A percentile compares a stretch with the other conserved stretches of the same genome.
Conservation (phyloP, 1,284 basidiomycete genomes). For the Marasmius fiardii region DNA sequence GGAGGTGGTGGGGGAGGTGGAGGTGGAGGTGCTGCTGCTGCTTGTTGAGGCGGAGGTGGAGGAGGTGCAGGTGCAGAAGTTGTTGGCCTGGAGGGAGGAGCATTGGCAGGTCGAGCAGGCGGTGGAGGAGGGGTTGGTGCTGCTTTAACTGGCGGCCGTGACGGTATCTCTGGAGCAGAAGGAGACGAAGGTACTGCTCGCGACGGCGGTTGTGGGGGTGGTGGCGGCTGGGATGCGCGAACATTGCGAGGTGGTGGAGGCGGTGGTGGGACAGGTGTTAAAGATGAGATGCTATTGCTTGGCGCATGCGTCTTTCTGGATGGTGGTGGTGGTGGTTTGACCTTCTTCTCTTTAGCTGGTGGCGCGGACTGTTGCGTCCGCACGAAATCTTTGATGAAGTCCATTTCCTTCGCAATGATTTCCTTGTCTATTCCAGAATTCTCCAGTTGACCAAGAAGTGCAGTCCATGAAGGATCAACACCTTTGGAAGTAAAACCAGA, state of each 20-base stretch:
- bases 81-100: conserved; percentile 28
- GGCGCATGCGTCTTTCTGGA: conserved; percentile 30
- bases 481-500: conserved; percentile 84
- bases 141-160: conserved; percentile 23
- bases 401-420: conserved; percentile 74
- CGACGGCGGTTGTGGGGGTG: conserved; percentile 24
- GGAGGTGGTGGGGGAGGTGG: conserved; percentile 32
- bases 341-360: conserved; percentile 31
- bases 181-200: conserved; percentile 16
- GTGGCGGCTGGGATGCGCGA: conserved; percentile 24
- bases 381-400: conserved; percentile 88
- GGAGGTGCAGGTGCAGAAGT: conserved; percentile 30
- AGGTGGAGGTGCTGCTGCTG: conserved; percentile 36
- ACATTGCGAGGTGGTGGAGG: conserved; percentile 22
- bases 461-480: conserved; percentile 92
- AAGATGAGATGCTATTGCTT: conserved; percentile 29
- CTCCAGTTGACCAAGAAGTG: conserved; percentile 72
- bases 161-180: conserved; percentile 22
- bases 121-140: conserved; percentile 26
- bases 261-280: conserved; percentile 27
- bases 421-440: conserved; percentile 64
- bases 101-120: neutral
- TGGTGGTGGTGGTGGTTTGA: conserved; percentile 62
- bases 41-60: conserved; percentile 31
- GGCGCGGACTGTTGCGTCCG: conserved; percentile 40